Base-by-base conservation (phyloP, 306 rosid species). In the Cucurbita pepo region DNA sequence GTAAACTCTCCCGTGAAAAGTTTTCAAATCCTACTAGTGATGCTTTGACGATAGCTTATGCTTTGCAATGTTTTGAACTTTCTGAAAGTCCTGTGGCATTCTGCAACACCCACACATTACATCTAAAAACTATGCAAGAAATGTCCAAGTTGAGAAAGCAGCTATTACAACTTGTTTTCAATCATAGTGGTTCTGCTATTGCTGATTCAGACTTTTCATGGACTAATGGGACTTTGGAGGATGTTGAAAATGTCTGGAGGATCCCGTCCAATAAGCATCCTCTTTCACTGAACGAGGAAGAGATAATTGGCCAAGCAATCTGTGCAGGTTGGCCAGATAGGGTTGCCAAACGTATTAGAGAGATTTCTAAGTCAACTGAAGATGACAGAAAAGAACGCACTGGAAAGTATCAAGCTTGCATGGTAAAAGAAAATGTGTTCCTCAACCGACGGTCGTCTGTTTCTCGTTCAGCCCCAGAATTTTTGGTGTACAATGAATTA, bases 271-370 rank as follows among this genome's bases (percentile, higher is more conserved):
- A 56, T 36, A 88, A 81, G 66, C 83, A 82, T 75, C 97, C 96
- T 56, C 90, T 93, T 53, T 82, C 77, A 21, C 76, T 86, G 73
- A 78, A 82, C 41, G 98, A 88, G 80, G 96, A 93, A 84, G 83
- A 87, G 80, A 82, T 90, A 72, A 79, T 93, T 56, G 76, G 95
- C 76, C 94, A 86, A 85, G 93, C 94, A 30, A 86, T 94, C 65
- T 94, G 98, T 83, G 97, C 97, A 80, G 98, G 98, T 79, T 94
- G 98, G 98, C 95, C 91, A 54, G 98, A 94, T 73, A 86, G 90
- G 88, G 89, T 94, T 78, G 96, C 98, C 8, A 94, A 79, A 79
- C 97, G 90, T 40, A 65, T 86, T 77, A 74, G 86, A 77, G 81
- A 73, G 71, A 79, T 77, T 82, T 83, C 88, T 19, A 75, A 79